Evolutionary conservation across 2,329 filamentous ascomycete species (phyloP), one percentile per base, ranked within the genome.

Genomic region (Knufia petricola): DNA sequence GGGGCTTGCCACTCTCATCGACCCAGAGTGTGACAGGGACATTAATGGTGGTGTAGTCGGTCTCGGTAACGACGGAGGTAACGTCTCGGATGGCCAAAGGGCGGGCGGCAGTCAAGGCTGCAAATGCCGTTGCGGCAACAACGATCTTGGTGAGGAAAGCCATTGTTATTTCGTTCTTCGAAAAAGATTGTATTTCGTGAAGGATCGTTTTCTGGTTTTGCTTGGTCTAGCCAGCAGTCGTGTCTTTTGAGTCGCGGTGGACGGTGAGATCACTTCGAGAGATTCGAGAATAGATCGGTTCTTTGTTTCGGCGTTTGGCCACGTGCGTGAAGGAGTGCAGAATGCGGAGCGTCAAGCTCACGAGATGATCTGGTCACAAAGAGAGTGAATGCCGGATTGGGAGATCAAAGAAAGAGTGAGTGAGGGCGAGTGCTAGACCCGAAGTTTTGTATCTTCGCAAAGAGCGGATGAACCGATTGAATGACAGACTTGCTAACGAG

Each of bases 11-110:
- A 23, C 26, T 26, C 43, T 37, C 43, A 37, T 55, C 52, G 26
- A 57, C 54, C 50, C 52, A 58, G 48, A 59, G 43, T 20, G 57
- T 59, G 54, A 51, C 50, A 26, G 55, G 54, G 26, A 53, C 50
- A 36, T 56, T 50, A 31, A 59, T 49, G 8, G 57, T 59, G 13
- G 55, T 49, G 47, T 51, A 56, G 12, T 26, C 51, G 31, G 51
- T 55, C 37, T 56, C 55, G 32, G 55, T 58, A 26, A 53, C 51
- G n/a, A 50, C 50, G 23, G 53, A 46, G 34, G 39, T n/a, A 1
- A 24, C 46, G 50, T 55, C 23, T 48, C 43, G 43, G 47, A 44
- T 36, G 19, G 41, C 46, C 43, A 52, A 42, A 13, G 57, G 55
- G 32, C 47, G 44, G 20, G 57, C 57, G 21, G 50, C 36, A 36